Base-by-base conservation (phyloP, 2,329 filamentous ascomycete genomes). In the Xylaria sp. region DNA sequence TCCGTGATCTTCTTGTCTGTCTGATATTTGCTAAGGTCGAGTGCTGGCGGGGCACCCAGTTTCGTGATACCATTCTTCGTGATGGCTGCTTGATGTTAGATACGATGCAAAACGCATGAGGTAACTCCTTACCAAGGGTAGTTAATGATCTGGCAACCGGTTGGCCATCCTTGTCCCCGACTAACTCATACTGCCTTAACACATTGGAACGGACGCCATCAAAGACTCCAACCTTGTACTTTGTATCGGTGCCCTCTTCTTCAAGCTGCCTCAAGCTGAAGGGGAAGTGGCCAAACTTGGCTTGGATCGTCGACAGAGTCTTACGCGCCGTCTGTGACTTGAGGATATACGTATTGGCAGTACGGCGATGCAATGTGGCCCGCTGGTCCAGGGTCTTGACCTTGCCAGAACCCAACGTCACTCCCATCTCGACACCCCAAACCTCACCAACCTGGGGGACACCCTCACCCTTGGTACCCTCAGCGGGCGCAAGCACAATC, bases 1-100 rank as follows among this genome's bases (percentile, higher is more conserved):
- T 98, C 94, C 69, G 89, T 90, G 74, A 99, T 97, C 87, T 97
- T 97, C 87, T 98, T 98, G 79, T 98, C 94, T 35, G 92, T 90
- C 86, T 97, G 90, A 84, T 90, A 87, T 83, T 94, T 93, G 76
- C 84, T 86, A 65, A 95, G 77, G 75, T 98, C 92, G 67, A 90
- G 84, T 21, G 89, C 78, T 65, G 91, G 88, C 35, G 95, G 89
- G 25, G 86, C 89, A 72, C 92, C 89, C 61, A 99, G 83, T 81
- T 92, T 92, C 75, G 91, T 92, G 73, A 99, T 83, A 70, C 95
- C 95, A 78, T 98, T 97, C 88, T 99, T 99, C 74, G 93, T 97
- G 78, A 99, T 93, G 64, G 92, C 95, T 97, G 69, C 53, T 62
- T 52, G 28, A 54, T 19, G 47, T 70, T 70, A 73, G 72, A 53